Percentiles rank a stretch among this genome's conserved stretches.
phyloP scores from a whole-genome alignment of 331 rosid species.

The Cydonia oblonga region DNA sequence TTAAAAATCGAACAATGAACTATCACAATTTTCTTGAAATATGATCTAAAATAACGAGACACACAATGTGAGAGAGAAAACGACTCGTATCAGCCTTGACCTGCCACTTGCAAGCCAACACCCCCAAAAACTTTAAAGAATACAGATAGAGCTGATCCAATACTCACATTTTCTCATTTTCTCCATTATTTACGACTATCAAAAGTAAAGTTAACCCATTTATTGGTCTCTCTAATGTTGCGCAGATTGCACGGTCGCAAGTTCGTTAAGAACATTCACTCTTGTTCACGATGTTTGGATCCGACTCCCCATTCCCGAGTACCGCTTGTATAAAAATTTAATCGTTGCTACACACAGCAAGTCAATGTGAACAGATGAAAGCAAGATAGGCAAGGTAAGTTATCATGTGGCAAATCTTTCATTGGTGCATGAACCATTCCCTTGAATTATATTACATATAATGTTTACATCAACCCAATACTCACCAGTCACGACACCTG shows the following conservation, averaged over 20 bases:
- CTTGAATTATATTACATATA: constrained; percentile 3
- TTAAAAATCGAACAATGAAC: no score
- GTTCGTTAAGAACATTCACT: neutral
- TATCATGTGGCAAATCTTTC: neutral
- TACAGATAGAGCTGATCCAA: no score
- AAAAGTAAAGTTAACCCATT: no score
- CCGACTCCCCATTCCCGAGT: neutral
- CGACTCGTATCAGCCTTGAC: no score
- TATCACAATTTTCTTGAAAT: no score
- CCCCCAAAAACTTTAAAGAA: no score
- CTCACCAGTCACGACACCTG: neutral
- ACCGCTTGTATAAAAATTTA: neutral
- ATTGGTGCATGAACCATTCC: constrained; percentile 2
- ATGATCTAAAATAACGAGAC: no score
- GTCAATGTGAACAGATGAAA: neutral
- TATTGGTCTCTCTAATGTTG: neutral
- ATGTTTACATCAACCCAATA: constrained; percentile 22
- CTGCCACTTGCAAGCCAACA: no score
- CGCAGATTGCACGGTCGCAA: neutral
- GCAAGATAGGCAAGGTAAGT: neutral
- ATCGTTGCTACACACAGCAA: neutral
- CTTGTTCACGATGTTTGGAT: neutral
- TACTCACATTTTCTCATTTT: no score
- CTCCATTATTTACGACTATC: no score
- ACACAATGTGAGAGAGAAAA: no score